Percentiles rank a stretch among this genome's conserved stretches.
phyloP scores from a whole-genome alignment of 2,329 filamentous ascomycete species.

The Mycocentrospora acerina region DNA sequence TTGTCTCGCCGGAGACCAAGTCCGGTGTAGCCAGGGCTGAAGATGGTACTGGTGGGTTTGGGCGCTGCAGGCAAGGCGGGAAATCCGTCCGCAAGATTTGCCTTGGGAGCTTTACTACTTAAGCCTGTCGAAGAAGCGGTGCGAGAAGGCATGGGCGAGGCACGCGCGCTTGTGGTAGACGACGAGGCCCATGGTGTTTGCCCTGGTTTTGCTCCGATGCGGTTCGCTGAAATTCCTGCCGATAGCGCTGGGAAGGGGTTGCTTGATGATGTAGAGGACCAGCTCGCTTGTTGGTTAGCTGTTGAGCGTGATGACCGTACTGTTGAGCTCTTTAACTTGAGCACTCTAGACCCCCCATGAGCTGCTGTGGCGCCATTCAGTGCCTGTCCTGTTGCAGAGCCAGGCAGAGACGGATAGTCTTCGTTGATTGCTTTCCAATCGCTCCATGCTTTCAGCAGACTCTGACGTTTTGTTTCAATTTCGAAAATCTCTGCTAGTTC shows the following conservation, averaged over 20 bases:
- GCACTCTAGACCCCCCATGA: slow-evolving; percentile 60
- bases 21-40: slow-evolving; percentile 53
- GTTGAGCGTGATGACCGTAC: slow-evolving; percentile 65
- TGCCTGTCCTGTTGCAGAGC: slow-evolving; percentile 52
- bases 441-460: slow-evolving; percentile 81
- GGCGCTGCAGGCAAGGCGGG: slow-evolving; percentile 79
- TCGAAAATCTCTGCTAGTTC: slow-evolving; percentile 94
- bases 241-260: slow-evolving; percentile 37
- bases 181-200: slow-evolving; percentile 41
- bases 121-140: slow-evolving; percentile 29
- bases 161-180: slow-evolving; percentile 33
- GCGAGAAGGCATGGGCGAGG: slow-evolving; percentile 43
- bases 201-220: slow-evolving; percentile 39
- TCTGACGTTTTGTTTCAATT: slow-evolving; percentile 70
- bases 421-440: slow-evolving; percentile 96
- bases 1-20: slow-evolving; percentile 47
- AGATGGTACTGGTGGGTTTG: slow-evolving; percentile 62
- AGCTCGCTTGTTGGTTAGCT: slow-evolving; percentile 59
- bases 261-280: slow-evolving; percentile 50
- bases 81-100: slow-evolving; percentile 62
- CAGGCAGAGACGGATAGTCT: slow-evolving; percentile 87
- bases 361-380: slow-evolving; percentile 47
- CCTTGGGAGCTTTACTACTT: slow-evolving; percentile 23
- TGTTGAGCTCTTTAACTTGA: slow-evolving; percentile 70
- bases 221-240: slow-evolving; percentile 22